These are phyloP conservation scores for Chytriomyces confervae DNA, from an alignment of 192 early-diverging fungal species.

Conservation along the genomic window DNA sequence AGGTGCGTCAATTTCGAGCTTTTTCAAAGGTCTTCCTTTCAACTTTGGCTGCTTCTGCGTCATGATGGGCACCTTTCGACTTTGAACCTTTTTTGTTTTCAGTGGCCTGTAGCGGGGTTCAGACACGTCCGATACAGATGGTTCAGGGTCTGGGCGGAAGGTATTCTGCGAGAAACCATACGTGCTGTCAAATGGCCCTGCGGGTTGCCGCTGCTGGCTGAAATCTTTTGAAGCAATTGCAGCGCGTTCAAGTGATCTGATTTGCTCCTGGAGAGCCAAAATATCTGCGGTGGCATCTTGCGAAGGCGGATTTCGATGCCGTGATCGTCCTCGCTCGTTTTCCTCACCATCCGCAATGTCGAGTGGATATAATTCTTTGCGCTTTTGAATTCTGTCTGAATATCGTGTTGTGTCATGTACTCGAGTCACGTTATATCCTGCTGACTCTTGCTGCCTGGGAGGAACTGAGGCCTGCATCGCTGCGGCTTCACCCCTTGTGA, in stretches of 20 bases:
- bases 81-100: neutral
- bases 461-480: neutral
- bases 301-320: neutral
- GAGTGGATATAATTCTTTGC: neutral
- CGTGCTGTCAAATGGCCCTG: neutral
- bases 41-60: neutral
- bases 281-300: neutral
- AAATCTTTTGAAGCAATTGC: neutral
- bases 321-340: neutral
- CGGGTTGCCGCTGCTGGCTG: neutral
- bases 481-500: neutral
- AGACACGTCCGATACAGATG: too few relatives aligned
- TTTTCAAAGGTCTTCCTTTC: conserved; percentile 14
- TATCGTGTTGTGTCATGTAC: conserved; percentile 13
- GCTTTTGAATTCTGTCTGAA: conserved; percentile 14
- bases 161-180: neutral
- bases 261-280: neutral
- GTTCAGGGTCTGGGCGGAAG: too few relatives aligned
- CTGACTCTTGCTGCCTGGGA: neutral
- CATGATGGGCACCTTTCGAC: neutral
- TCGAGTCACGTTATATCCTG: too few relatives aligned
- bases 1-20: neutral
- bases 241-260: conserved; percentile 5
- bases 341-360: neutral
- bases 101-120: too few relatives aligned